phyloP scores from a whole-genome alignment of 2,329 filamentous ascomycete species.

The Ploettnerulaceae sp. region DNA sequence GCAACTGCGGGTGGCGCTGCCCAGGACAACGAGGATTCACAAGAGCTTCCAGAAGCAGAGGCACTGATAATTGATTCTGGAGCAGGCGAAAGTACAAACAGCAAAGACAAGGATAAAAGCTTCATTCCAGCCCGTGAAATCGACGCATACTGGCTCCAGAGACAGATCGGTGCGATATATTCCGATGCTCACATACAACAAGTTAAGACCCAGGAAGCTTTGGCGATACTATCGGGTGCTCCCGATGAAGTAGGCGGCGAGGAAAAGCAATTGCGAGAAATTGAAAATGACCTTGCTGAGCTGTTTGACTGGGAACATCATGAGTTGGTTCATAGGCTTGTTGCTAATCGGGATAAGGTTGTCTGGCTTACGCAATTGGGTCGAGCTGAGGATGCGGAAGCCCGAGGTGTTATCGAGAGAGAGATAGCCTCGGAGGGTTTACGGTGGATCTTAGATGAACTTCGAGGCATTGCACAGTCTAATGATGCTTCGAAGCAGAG shows the following conservation, averaged over 20 bases:
- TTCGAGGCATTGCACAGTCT: constrained; percentile 65
- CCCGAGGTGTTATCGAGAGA: constrained; percentile 72
- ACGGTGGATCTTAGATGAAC: constrained; percentile 80
- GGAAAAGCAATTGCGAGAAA: constrained; percentile 81
- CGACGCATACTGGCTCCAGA: constrained; percentile 94
- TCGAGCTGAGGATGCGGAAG: constrained; percentile 72
- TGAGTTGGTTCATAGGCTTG: constrained; percentile 84
- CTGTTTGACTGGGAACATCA: constrained; percentile 97
- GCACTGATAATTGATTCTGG: constrained; percentile 80
- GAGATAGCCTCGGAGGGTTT: constrained; percentile 90
- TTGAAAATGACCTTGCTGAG: constrained; percentile 98
- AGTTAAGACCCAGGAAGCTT: constrained; percentile 81
- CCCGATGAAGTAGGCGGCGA: constrained; percentile 71
- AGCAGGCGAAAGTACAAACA: constrained; percentile 43
- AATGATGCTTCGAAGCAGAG: constrained; percentile 51
- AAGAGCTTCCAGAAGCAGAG: constrained; percentile 55
- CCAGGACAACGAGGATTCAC: constrained; percentile 43
- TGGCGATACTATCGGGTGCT: constrained; percentile 76
- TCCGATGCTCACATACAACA: constrained; percentile 89
- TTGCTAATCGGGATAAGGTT: constrained; percentile 88
- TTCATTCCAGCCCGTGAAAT: constrained; percentile 80
- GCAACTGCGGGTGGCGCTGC: constrained; percentile 47
- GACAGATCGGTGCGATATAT: constrained; percentile 84
- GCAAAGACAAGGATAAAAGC: constrained; percentile 49
- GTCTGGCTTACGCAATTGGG: constrained; percentile 92